Conservation (phyloP, 1,139 yeast genomes). For the Hyphopichia fennica region DNA sequence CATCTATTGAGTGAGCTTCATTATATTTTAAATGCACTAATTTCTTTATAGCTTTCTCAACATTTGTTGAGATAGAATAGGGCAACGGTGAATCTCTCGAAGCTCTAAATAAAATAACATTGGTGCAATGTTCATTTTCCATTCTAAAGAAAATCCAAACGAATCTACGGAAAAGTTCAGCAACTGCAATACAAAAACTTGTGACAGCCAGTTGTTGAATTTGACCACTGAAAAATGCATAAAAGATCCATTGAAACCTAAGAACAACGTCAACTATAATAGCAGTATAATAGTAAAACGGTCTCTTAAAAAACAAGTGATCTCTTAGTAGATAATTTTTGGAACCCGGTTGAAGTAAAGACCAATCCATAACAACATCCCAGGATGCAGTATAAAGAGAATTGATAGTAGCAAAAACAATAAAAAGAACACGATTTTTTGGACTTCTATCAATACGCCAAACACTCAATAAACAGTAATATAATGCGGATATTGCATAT, state of each 20-base stretch:
- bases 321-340: slow-evolving; percentile 64
- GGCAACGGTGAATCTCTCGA: slow-evolving; percentile 87
- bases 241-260: slow-evolving; percentile 90
- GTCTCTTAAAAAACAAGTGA: slow-evolving; percentile 61
- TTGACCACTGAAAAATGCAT: slow-evolving; percentile 67
- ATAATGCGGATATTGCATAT: slow-evolving; percentile 64
- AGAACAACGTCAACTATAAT: slow-evolving; percentile 70
- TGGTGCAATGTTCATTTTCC: slow-evolving; percentile 94
- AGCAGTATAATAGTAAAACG: slow-evolving; percentile 68
- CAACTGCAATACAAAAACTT: slow-evolving; percentile 77
- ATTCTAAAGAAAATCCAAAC: slow-evolving; percentile 90
- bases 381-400: slow-evolving; percentile 70
- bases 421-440: slow-evolving; percentile 56
- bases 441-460: slow-evolving; percentile 63
- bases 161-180: slow-evolving; percentile 79
- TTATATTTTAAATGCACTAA: slow-evolving; percentile 37
- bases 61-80: slow-evolving; percentile 49
- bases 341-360: slow-evolving; percentile 68
- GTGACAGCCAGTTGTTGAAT: slow-evolving; percentile 91
- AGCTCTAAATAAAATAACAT: slow-evolving; percentile 81
- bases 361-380: slow-evolving; percentile 97
- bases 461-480: slow-evolving; percentile 73
- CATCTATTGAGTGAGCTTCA: neutral
- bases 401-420: slow-evolving; percentile 72
- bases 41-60: slow-evolving; percentile 41